Conservation (phyloP, 192 early-diverging fungal genomes). For the Linnemannia schmuckeri region DNA sequence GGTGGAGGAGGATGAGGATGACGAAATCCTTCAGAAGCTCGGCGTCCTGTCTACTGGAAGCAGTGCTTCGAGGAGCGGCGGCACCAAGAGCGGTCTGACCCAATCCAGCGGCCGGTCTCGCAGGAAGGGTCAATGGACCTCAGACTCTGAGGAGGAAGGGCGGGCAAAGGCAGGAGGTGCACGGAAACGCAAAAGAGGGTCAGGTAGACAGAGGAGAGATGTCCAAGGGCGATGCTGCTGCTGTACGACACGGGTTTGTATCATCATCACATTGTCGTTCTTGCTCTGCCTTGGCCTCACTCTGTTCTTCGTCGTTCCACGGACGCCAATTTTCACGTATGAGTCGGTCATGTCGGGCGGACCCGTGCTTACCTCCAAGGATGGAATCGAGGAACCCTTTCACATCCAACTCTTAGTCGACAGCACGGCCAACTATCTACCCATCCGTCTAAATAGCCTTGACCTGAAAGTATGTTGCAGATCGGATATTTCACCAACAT, state of each 20-base stretch:
- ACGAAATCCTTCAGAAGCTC: conserved; percentile 47
- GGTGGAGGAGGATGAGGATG: conserved; percentile 43
- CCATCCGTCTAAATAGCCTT: conserved; percentile 20
- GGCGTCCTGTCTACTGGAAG: conserved; percentile 32
- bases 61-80: conserved; percentile 15
- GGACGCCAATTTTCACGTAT: conserved; percentile 26
- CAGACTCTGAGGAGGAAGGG: conserved; percentile 49
- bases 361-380: background rate
- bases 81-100: conserved; percentile 32
- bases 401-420: conserved; percentile 32
- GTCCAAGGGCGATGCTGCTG: conserved; percentile 25
- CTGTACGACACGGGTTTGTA: conserved; percentile 21
- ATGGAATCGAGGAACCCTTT: conserved; percentile 37
- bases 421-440: conserved; percentile 38
- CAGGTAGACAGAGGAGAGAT: background rate
- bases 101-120: conserved; percentile 42
- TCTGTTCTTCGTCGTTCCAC: conserved; percentile 37
- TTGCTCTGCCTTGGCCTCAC: conserved; percentile 25
- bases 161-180: conserved; percentile 1
- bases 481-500: background rate
- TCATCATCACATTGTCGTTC: conserved; percentile 12
- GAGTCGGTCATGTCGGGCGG: conserved; percentile 20
- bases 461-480: conserved; percentile 26
- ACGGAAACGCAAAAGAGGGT: background rate
- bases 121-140: conserved; percentile 48